Base-by-base conservation (phyloP, 2,329 filamentous ascomycete genomes). In the Davidsoniella neocaledoniae region DNA sequence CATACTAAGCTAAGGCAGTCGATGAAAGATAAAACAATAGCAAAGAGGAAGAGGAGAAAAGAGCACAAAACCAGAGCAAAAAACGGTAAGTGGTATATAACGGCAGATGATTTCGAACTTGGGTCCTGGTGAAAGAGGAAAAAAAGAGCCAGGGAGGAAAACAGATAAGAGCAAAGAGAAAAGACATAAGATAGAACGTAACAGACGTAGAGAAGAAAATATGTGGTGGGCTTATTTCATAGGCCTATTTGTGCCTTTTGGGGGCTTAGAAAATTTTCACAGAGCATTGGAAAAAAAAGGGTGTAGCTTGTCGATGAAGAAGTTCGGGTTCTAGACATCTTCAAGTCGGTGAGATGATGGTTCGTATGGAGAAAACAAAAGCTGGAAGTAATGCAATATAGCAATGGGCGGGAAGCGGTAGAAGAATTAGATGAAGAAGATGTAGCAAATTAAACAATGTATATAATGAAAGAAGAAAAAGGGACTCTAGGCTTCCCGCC, bases 401-500 rank as follows among this genome's bases (percentile, higher is more conserved):
- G 8, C 3, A 33, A 12, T 9, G 6, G 26, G 10, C 7, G 26
- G 26, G 26, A 29, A 33, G 29, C 8, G 29, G 29, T 3, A 12
- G 29, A 33, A 10, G 2, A 33, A 9, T 33, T 33, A 9, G 29
- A 33, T 2, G 21, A 5, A 23, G 21, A 21, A 21, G 21, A 2
- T 33, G 4, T 33, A 10, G 29, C 29, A 9, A 12, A 33, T 42
- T n/a, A 33, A 14, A 44, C 21, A 44, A 44, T 40, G 38, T 16
- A 40, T 16, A 40, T 8, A 40, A 40, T 40, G 14, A 19, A 14
- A 26, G 17, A 25, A 21, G 23, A 44, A 16, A 46, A 44, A 40
- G 12, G 19, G 9, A 2, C 2, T 42, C 41, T 21, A 51, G 38
- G 52, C 48, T 48, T 68, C 63, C 49, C 69, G 62, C 70, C 70